These are phyloP conservation scores for Boletus pseudo-olivaceus DNA, from an alignment of 768 basidiomycete genomes.

Conservation along the genomic window DNA sequence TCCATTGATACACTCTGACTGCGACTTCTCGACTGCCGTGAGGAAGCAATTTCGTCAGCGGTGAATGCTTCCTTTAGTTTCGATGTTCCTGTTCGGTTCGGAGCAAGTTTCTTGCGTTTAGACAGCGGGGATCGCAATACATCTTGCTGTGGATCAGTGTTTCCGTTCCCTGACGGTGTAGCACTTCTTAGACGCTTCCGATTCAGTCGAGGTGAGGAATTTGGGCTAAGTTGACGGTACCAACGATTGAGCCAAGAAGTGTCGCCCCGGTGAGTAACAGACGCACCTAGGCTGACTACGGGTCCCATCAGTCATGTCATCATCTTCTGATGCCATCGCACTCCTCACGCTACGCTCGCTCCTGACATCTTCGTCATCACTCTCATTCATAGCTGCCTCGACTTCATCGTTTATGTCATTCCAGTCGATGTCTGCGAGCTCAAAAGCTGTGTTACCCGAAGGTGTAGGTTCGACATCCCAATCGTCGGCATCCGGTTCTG, in stretches of 20 bases:
- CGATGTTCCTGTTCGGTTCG: conserved; percentile 62
- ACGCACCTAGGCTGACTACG: conserved; percentile 44
- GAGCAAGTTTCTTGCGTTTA: conserved; percentile 75
- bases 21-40: conserved; percentile 20
- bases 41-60: conserved; percentile 44
- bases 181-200: conserved; percentile 71
- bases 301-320: conserved; percentile 43
- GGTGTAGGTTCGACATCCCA: conserved; percentile 50
- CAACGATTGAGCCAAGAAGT: conserved; percentile 4
- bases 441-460: conserved; percentile 36
- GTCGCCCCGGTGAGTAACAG: conserved; percentile 20
- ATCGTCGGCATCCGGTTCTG: conserved; percentile 66
- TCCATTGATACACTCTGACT: conserved; percentile 18
- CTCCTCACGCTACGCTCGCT: conserved; percentile 42
- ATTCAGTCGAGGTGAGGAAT: conserved; percentile 42
- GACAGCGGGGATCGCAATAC: conserved; percentile 64
- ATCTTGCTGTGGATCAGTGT: conserved; percentile 38
- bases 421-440: conserved; percentile 71
- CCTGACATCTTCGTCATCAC: conserved; percentile 50
- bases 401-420: conserved; percentile 83
- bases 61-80: conserved; percentile 65
- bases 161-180: conserved; percentile 63
- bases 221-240: conserved; percentile 31
- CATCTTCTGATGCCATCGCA: conserved; percentile 48
- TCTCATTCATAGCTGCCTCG: conserved; percentile 82